phyloP scores from a whole-genome alignment of 2,329 filamentous ascomycete species.

The Monosporascus sp. region DNA sequence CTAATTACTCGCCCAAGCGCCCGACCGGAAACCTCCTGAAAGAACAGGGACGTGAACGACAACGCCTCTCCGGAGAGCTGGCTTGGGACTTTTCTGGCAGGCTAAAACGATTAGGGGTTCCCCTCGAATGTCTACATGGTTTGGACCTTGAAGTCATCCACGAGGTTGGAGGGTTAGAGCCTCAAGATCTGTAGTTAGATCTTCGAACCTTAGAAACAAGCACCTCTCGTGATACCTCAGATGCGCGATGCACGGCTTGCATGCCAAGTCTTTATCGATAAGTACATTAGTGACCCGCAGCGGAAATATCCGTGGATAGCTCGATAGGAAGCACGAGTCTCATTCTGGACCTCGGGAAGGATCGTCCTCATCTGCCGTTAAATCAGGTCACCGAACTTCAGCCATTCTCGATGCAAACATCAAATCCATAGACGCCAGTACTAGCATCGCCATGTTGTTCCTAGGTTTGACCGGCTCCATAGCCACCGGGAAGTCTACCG shows the following conservation, averaged over 20 bases:
- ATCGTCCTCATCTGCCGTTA: neutral
- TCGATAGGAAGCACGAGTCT: neutral
- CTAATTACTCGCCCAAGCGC: no score
- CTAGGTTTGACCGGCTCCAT: slow-evolving; percentile 96
- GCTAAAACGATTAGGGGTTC: no score
- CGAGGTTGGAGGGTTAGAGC: no score
- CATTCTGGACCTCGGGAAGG: neutral
- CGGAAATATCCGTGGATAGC: neutral
- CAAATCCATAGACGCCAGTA: neutral
- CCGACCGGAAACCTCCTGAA: no score
- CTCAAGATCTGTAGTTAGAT: no score
- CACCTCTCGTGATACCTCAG: no score
- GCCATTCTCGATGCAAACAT: neutral
- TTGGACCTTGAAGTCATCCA: no score
- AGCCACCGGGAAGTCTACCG: slow-evolving; percentile 95
- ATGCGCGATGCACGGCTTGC: neutral
- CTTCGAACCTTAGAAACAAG: no score
- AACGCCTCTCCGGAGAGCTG: no score
- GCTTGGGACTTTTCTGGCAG: no score
- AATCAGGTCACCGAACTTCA: neutral
- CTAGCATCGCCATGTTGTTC: slow-evolving; percentile 65
- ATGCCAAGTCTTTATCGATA: neutral
- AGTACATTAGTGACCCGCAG: neutral
- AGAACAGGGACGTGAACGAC: no score
- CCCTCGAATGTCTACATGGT: no score